These are phyloP conservation scores for Sporisorium exsertum DNA, from an alignment of 1,284 basidiomycete genomes.

Conservation along the genomic window DNA sequence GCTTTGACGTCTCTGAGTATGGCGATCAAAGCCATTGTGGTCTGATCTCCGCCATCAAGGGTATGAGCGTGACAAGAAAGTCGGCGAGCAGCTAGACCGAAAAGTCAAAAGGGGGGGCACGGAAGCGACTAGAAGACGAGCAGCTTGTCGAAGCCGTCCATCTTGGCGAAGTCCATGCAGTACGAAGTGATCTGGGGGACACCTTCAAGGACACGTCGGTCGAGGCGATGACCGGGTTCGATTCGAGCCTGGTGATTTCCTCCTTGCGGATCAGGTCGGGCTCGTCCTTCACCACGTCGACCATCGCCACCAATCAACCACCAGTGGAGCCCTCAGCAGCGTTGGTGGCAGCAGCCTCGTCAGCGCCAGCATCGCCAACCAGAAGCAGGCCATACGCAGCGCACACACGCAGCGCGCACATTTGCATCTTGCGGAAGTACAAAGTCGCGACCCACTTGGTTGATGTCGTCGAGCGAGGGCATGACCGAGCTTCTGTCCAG, in stretches of 20 bases:
- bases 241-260: conserved; percentile 42
- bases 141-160: conserved; percentile 81
- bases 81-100: conserved; percentile 83
- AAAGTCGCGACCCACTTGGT: conserved; percentile 77
- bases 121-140: conserved; percentile 83
- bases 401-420: too few species aligned
- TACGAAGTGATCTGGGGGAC: conserved; percentile 88
- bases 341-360: conserved; percentile 24
- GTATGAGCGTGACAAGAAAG: conserved; percentile 86
- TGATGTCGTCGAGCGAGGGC: conserved; percentile 70
- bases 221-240: conserved; percentile 55
- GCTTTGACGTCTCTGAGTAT: conserved; percentile 79
- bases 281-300: conserved; percentile 55
- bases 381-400: conserved; percentile 51
- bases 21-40: conserved; percentile 79
- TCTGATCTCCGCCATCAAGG: conserved; percentile 87
- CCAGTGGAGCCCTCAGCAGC: conserved; percentile 7
- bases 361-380: conserved; percentile 22
- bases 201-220: conserved; percentile 77
- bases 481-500: conserved; percentile 49
- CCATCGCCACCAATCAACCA: conserved; percentile 43
- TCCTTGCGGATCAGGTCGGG: conserved; percentile 57
- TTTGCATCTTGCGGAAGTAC: conserved; percentile 39
- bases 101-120: conserved; percentile 90
- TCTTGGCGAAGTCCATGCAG: conserved; percentile 88